phyloP scores from a whole-genome alignment of 208 protist genomes.

The Strigomonas oncopelti region DNA sequence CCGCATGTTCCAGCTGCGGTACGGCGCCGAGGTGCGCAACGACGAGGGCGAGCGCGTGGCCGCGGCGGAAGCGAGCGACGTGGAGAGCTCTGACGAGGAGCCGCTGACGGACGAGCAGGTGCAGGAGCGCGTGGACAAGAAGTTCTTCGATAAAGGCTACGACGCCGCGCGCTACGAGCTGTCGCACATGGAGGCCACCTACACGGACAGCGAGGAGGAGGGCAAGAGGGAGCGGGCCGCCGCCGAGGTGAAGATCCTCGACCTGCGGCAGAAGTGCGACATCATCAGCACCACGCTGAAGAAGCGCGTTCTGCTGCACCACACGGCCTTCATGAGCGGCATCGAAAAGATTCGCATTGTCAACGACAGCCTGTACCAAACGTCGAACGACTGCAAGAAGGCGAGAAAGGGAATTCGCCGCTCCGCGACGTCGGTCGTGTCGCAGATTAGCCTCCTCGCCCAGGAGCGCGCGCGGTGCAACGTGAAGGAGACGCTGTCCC shows the following conservation, averaged over 20 bases:
- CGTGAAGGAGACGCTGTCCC: constrained; percentile 31
- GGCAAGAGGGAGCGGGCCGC: constrained; percentile 47
- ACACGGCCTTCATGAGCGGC: constrained; percentile 69
- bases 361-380: constrained; percentile 74
- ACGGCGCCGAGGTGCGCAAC: constrained; percentile 48
- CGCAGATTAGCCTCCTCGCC: constrained; percentile 53
- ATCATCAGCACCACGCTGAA: constrained; percentile 82
- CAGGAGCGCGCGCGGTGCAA: constrained; percentile 54
- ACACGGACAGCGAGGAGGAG: constrained; percentile 48
- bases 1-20: constrained; percentile 61
- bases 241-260: constrained; percentile 51
- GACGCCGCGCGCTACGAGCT: constrained; percentile 70
- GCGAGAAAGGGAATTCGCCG: constrained; percentile 55
- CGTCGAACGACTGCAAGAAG: constrained; percentile 84
- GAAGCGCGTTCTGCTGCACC: constrained; percentile 68
- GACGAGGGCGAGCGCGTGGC: constrained; percentile 25
- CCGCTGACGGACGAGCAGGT: constrained; percentile 78
- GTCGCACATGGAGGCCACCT: constrained; percentile 52
- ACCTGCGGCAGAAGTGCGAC: constrained; percentile 60
- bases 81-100: constrained; percentile 69
- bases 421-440: constrained; percentile 46
- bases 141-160: constrained; percentile 84
- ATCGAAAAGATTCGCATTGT: constrained; percentile 66
- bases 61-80: constrained; percentile 35
- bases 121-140: constrained; percentile 74